A percentile compares a stretch with the other conserved stretches of the same genome.
Conservation (phyloP, 2,329 filamentous ascomycete species). For the Cercospora sojina region DNA sequence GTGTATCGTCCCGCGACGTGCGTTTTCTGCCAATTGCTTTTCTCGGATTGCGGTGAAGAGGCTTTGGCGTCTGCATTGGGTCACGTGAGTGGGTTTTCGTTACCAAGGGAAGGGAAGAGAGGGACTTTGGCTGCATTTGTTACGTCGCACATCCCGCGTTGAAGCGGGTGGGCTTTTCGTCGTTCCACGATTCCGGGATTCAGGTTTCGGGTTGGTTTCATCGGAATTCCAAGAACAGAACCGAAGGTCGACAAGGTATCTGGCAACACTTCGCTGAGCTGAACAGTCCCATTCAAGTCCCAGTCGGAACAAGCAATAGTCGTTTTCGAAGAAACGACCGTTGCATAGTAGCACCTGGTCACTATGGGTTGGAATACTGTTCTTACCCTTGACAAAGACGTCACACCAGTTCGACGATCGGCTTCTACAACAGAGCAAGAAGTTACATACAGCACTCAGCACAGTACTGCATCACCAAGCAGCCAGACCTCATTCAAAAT, state of each 20-base stretch:
- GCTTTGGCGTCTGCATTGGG: not conserved
- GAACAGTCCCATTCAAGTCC: not conserved
- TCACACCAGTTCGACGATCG: not conserved
- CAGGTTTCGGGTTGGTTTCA: slow-evolving; percentile 4
- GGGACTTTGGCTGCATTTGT: not conserved
- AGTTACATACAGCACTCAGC: not conserved
- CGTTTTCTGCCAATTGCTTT: slow-evolving; percentile 10
- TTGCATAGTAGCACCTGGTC: not conserved
- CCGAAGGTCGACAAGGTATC: not conserved
- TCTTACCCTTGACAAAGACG: not conserved
- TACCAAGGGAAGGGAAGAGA: not conserved
- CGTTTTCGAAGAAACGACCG: not conserved
- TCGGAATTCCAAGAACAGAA: not conserved
- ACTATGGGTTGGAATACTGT: slow-evolving; percentile 6
- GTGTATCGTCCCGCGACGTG: not conserved
- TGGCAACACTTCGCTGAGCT: not conserved
- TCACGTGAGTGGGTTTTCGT: not conserved
- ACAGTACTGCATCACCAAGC: not conserved
- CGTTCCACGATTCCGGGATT: not conserved
- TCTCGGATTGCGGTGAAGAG: not conserved
- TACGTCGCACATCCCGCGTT: slow-evolving; percentile 1
- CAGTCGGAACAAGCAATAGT: not conserved
- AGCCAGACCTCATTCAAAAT: not conserved
- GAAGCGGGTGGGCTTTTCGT: not conserved
- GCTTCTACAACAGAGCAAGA: not conserved